These are phyloP conservation scores for Lophiotrema nucula DNA, from an alignment of 495 filamentous ascomycete species.

Conservation along the genomic window DNA sequence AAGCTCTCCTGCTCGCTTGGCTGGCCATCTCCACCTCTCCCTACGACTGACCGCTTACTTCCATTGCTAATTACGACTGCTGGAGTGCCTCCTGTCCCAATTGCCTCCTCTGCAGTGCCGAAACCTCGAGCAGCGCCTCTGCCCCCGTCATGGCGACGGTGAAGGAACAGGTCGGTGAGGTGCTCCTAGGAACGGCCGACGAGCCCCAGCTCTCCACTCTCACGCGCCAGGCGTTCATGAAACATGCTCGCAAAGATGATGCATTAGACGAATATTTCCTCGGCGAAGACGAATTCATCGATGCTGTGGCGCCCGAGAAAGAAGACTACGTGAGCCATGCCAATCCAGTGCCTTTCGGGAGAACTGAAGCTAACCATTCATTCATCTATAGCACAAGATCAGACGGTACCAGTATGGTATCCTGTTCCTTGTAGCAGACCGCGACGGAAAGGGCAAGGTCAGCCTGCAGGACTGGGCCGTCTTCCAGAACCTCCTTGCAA, in stretches of 20 bases:
- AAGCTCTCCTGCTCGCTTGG: slow-evolving; percentile 4
- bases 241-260: slow-evolving; percentile 72
- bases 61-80: neutral
- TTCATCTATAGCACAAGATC: slow-evolving; percentile 78
- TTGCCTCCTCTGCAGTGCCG: slow-evolving; percentile 5
- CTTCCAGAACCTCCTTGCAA: slow-evolving; percentile 89
- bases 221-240: slow-evolving; percentile 69
- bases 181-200: slow-evolving; percentile 40
- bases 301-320: slow-evolving; percentile 79
- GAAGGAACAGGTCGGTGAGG: slow-evolving; percentile 42
- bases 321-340: slow-evolving; percentile 80
- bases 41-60: neutral
- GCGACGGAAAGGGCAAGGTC: slow-evolving; percentile 66
- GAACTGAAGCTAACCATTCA: slow-evolving; percentile 4
- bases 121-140: neutral
- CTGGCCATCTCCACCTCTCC: neutral
- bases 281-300: slow-evolving; percentile 79
- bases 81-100: slow-evolving; percentile 1
- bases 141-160: slow-evolving; percentile 35
- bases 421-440: slow-evolving; percentile 86
- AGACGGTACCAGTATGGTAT: slow-evolving; percentile 90
- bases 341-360: slow-evolving; percentile 14
- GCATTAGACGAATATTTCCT: slow-evolving; percentile 75
- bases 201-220: slow-evolving; percentile 65
- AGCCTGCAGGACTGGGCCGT: slow-evolving; percentile 81